A percentile compares a stretch with the other conserved stretches of the same genome.
phyloP scores from a whole-genome alignment of 805 yeast species.

The Candida maris region DNA sequence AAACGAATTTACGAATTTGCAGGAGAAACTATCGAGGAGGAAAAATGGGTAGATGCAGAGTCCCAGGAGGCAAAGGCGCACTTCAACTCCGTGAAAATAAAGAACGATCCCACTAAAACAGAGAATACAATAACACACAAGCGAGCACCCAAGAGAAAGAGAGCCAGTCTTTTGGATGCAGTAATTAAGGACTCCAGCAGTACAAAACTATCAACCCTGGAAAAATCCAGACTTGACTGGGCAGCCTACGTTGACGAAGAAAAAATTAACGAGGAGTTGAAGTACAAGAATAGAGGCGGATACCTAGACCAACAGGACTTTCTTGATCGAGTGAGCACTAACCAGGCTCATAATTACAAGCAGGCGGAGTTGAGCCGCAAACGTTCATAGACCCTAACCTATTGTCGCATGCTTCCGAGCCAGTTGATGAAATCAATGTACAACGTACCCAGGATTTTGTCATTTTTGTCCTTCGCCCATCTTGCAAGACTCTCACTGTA shows the following conservation, averaged over 20 bases:
- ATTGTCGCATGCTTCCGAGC: slow-evolving; percentile 46
- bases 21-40: slow-evolving; percentile 74
- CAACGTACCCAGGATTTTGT: slow-evolving; percentile 50
- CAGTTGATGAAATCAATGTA: slow-evolving; percentile 81
- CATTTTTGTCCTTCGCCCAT: slow-evolving; percentile 53
- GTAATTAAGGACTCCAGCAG: slow-evolving; percentile 67
- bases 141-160: slow-evolving; percentile 50
- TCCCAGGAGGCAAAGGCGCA: slow-evolving; percentile 90
- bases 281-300: slow-evolving; percentile 80
- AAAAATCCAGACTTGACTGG: slow-evolving; percentile 93
- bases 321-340: slow-evolving; percentile 66
- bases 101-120: slow-evolving; percentile 3
- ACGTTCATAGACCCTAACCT: slow-evolving; percentile 2
- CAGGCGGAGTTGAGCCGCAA: slow-evolving; percentile 30
- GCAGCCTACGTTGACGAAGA: slow-evolving; percentile 86
- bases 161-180: slow-evolving; percentile 73
- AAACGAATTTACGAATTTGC: slow-evolving; percentile 84
- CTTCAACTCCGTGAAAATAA: slow-evolving; percentile 45
- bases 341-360: slow-evolving; percentile 48
- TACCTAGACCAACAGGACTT: slow-evolving; percentile 90
- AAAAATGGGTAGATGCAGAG: slow-evolving; percentile 67
- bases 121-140: slow-evolving; percentile 6
- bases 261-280: slow-evolving; percentile 79
- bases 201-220: slow-evolving; percentile 83
- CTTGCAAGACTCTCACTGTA: slow-evolving; percentile 53